These are phyloP conservation scores for Daldinia decipiens DNA, from an alignment of 495 filamentous ascomycete species.

Conservation along the genomic window DNA sequence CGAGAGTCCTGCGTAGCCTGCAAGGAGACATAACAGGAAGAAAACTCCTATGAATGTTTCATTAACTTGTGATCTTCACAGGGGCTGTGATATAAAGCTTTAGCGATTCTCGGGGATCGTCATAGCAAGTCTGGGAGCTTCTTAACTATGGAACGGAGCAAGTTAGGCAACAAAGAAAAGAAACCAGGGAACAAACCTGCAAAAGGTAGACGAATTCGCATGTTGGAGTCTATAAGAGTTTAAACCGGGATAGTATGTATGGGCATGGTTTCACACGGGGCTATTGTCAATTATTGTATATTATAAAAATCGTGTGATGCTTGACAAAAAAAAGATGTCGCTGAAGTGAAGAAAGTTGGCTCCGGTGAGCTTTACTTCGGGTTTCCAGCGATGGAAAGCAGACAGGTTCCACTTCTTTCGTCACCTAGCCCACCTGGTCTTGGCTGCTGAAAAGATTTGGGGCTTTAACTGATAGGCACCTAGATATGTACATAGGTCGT, in stretches of 20 bases:
- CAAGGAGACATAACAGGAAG: constrained; percentile 74
- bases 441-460: constrained; percentile 9
- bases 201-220: constrained; percentile 61
- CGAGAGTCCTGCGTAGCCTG: constrained; percentile 81
- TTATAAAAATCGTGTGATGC: background rate
- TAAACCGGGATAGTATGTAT: constrained; percentile 30
- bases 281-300: constrained; percentile 5
- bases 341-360: constrained; percentile 7
- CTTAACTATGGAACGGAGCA: background rate
- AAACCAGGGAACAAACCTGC: constrained; percentile 63
- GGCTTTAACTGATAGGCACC: constrained; percentile 4
- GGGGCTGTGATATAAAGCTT: constrained; percentile 9
- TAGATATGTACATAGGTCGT: background rate
- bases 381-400: constrained; percentile 16
- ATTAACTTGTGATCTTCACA: constrained; percentile 18
- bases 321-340: constrained; percentile 2
- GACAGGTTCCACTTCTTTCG: constrained; percentile 26
- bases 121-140: constrained; percentile 2
- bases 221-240: constrained; percentile 33
- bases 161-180: constrained; percentile 11
- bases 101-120: constrained; percentile 16
- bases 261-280: constrained; percentile 37
- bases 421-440: constrained; percentile 14
- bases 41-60: constrained; percentile 70
- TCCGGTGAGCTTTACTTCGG: constrained; percentile 33